Percentiles rank a stretch among this genome's conserved stretches.
Conservation (phyloP, 331 rosid species). For the Malus hybrid region DNA sequence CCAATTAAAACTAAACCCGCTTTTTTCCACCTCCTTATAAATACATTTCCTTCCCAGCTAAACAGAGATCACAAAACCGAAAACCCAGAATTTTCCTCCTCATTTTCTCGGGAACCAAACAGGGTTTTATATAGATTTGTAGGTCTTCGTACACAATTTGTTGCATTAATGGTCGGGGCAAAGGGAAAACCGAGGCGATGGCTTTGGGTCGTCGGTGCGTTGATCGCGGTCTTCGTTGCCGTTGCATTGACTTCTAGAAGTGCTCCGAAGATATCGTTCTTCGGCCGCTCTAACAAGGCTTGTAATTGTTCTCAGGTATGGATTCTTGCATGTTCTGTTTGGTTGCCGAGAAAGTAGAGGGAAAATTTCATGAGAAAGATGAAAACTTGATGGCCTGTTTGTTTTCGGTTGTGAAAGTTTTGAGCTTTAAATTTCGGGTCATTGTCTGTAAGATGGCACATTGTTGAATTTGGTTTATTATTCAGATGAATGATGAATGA, state of each 20-base stretch:
- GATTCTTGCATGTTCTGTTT: conserved; percentile 1
- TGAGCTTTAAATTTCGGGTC: background rate
- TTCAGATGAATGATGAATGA: background rate
- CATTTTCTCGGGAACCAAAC: conserved; percentile 10
- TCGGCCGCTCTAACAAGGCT: conserved; percentile 44
- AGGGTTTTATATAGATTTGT: background rate
- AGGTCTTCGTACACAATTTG: background rate
- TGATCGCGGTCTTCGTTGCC: conserved; percentile 46
- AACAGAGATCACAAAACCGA: background rate
- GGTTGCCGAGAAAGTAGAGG: conserved; percentile 8
- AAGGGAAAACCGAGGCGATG: conserved; percentile 38
- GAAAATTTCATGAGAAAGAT: background rate
- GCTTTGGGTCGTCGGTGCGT: conserved; percentile 49
- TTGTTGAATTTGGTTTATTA: background rate
- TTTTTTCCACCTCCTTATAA: background rate
- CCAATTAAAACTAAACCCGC: background rate
- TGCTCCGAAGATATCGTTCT: conserved; percentile 34
- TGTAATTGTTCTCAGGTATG: conserved; percentile 70
- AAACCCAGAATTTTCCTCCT: background rate
- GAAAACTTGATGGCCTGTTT: background rate
- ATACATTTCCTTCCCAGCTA: background rate
- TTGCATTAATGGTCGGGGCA: conserved; percentile 26
- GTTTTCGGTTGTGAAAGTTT: background rate
- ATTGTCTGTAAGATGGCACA: background rate
- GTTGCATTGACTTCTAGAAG: conserved; percentile 43